Percentiles rank a stretch among this genome's conserved stretches.
Evolutionary conservation across 2,329 filamentous ascomycete genomes (phyloP).

Genomic region (Colletotrichum musae): DNA sequence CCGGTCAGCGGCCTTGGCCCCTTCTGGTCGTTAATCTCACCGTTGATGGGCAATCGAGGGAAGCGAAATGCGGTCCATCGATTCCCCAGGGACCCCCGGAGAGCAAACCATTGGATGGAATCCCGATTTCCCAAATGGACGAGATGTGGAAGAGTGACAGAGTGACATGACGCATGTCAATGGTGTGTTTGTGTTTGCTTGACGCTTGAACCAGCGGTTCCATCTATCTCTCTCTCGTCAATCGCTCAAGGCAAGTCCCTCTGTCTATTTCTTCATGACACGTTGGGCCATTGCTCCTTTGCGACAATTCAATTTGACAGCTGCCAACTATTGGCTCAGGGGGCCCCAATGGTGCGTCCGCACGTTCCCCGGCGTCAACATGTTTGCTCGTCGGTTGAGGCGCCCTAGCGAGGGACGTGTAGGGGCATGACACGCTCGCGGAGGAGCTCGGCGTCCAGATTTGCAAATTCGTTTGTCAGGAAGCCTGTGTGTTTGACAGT

Average conservation of each 20-base stretch:
- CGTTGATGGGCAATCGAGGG: constrained; percentile 35
- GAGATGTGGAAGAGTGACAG: background rate
- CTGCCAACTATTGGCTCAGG: constrained; percentile 21
- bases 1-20: constrained; percentile 19
- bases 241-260: background rate
- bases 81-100: constrained; percentile 1
- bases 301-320: constrained; percentile 23
- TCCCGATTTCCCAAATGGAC: constrained; percentile 7
- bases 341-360: constrained; percentile 10
- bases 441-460: constrained; percentile 12
- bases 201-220: constrained; percentile 18
- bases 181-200: constrained; percentile 9
- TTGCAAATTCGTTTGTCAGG: constrained; percentile 17
- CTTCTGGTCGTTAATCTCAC: constrained; percentile 40
- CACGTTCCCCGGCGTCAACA: constrained; percentile 25
- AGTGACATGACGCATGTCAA: no score
- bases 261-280: background rate
- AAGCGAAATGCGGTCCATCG: constrained; percentile 35
- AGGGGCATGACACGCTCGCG: background rate
- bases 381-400: constrained; percentile 27
- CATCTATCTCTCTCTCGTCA: background rate
- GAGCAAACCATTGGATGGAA: constrained; percentile 11
- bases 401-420: constrained; percentile 5
- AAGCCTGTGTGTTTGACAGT: constrained; percentile 1
- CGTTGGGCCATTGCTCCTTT: background rate